Evolutionary conservation across 208 protist species (phyloP), one percentile per base, ranked within the genome.

Genomic region (Leishmania aethiopica): DNA sequence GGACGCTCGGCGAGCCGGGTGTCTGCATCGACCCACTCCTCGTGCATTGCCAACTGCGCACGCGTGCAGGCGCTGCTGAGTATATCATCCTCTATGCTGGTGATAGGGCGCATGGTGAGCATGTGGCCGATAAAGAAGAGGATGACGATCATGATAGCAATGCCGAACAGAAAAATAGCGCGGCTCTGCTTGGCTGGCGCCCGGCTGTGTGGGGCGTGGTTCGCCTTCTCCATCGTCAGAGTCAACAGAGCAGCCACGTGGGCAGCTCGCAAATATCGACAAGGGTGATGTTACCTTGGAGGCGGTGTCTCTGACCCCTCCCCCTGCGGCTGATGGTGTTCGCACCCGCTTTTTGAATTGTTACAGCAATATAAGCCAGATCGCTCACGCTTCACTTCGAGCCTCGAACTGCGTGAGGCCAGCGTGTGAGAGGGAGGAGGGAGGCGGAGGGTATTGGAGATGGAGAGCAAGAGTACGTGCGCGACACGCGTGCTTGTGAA

Each of bases 1-100:
- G 35, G 13, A n/a, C 13, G 40, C 22, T 45, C 55, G 59, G 55
- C 13, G 17, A 73, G 49, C n/a, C 78, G 59, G 25, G 60, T 79
- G 22, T 89, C 80, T 17, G 86, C 78, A 22, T 85, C 55, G 10
- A 85, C 35, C 89, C 86, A 92, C 78, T 90, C 84, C 11, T 35
- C 42, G 35, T 13, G 37, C 11, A 77, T 59, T 40, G 45, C 19
- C 45, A 4, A 3, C 13, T 47, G 64, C 37, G 77, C 67, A 22
- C n/a, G 37, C 3, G 15, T 67, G 22, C 79, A 75, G 42, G 76
- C 84, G 35, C 35, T 17, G 7, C 25, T 74, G 49, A 79, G 55
- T 25, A 84, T 84, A 40, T 89, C 86, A 7, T 79, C 75, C 42
- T 90, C 79, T 77, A 89, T 81, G 45, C 72, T 83, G 32, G 74